Base-by-base conservation (phyloP, 805 yeast species). In the Barnettozyma vustinii region DNA sequence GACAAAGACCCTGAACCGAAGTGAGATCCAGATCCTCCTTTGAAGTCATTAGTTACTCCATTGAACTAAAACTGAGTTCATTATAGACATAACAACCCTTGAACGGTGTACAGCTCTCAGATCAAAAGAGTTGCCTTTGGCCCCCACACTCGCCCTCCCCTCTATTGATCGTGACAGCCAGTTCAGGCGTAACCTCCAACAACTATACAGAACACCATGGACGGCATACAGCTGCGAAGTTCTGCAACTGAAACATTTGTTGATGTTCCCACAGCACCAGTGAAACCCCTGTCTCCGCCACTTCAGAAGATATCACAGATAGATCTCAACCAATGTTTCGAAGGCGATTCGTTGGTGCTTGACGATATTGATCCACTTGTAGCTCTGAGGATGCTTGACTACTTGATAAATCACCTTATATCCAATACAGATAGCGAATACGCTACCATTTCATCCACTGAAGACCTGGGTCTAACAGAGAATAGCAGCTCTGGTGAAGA, bases 351-450 rank as follows among this genome's bases (percentile, higher is more conserved):
- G 3, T 1, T 45, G 8, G 27, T 15, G 5, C 36, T 46, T 12
- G 36, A 49, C 33, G 43, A 46, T 4, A 35, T 52, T 10, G 50
- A 50, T 18, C 41, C 54, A 1, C 15, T 44, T 10, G 35, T 42
- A 12, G 56, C 56, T 4, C 26, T 52, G 16, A 44, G 37, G 25
- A 40, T 52, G 33, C 44, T 52, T 27, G 53, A 51, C 36, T 44
- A 25, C 33, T 32, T 46, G 21, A 41, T 46, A 5, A 27, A 26
- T 8, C 25, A 48, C 21, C 32, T 51, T 10, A 33, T 52, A 20
- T 18, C 23, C 23, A 18, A 18, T 4, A 36, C 39, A 18, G 39
- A 36, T 13, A 30, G 16, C 16, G 33, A 30, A 30, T n/a, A 30
- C 12, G 6, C 5, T 9, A 4, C 33, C n/a, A 12, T 26, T n/a